Conservation (phyloP, 345 rosid genomes). For the Cochlearia excelsa region DNA sequence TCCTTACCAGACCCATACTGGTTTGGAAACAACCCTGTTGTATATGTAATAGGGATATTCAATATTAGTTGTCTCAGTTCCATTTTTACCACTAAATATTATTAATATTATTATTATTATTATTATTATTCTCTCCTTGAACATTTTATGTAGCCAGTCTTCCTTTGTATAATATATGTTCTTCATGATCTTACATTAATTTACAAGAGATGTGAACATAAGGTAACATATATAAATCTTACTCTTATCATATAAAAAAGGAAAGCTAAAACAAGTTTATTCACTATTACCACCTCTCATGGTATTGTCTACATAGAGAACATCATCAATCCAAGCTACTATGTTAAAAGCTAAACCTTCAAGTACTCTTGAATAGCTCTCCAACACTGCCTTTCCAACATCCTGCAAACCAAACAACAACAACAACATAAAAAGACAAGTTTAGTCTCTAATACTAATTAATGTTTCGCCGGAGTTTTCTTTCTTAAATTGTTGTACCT, state of each 20-base stretch:
- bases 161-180: too few species aligned
- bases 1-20: slow-evolving; percentile 28
- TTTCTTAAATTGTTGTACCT: slow-evolving; percentile 31
- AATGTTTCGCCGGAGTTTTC: neutral
- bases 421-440: neutral
- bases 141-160: too few species aligned
- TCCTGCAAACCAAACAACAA: slow-evolving; percentile 46
- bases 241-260: too few species aligned
- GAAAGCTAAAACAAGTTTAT: too few species aligned
- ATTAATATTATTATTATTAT: slow-evolving; percentile 19
- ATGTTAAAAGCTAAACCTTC: slow-evolving; percentile 85
- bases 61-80: slow-evolving; percentile 28
- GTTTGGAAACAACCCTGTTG: slow-evolving; percentile 35
- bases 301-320: slow-evolving; percentile 58
- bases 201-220: too few species aligned
- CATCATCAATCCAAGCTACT: slow-evolving; percentile 77
- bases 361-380: slow-evolving; percentile 79
- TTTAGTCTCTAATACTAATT: neutral
- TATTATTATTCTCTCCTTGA: slow-evolving; percentile 1
- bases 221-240: too few species aligned
- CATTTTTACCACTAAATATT: slow-evolving; percentile 23
- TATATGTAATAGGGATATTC: slow-evolving; percentile 33
- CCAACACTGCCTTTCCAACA: slow-evolving; percentile 74
- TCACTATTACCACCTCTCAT: slow-evolving; percentile 31
- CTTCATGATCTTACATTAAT: too few species aligned